Evolutionary conservation across 331 rosid species (phyloP).

Genomic region (Dryas integrifolia): DNA sequence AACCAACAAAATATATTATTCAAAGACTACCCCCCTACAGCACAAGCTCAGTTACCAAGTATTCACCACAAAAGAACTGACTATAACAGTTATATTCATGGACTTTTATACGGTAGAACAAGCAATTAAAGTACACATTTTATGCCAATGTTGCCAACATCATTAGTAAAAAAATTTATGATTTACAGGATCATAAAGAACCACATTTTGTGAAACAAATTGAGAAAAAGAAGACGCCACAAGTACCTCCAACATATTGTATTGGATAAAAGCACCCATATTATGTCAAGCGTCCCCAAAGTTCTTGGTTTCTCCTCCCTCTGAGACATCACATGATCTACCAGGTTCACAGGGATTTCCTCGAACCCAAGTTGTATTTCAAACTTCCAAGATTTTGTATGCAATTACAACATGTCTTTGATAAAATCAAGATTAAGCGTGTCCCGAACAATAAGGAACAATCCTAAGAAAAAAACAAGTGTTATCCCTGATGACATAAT

Average conservation of each 20-base stretch:
- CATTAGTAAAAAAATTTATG: slow-evolving; percentile 9
- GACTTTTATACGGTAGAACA: background rate
- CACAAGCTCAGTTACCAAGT: slow-evolving; percentile 7
- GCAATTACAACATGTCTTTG: slow-evolving; percentile 62
- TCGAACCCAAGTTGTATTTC: slow-evolving; percentile 17
- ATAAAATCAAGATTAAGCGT: slow-evolving; percentile 84
- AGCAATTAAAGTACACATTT: background rate
- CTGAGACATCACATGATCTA: slow-evolving; percentile 16
- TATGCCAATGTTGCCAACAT: slow-evolving; percentile 11
- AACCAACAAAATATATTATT: too few species aligned
- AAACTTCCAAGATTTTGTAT: slow-evolving; percentile 17
- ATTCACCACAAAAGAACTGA: background rate
- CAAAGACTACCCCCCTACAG: background rate
- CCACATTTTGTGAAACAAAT: slow-evolving; percentile 17
- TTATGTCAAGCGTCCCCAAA: slow-evolving; percentile 29
- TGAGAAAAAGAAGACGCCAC: slow-evolving; percentile 19
- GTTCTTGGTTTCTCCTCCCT: slow-evolving; percentile 30
- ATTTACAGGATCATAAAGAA: slow-evolving; percentile 24
- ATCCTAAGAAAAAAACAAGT: slow-evolving; percentile 73
- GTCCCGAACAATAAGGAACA: slow-evolving; percentile 78
- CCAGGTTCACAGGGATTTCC: slow-evolving; percentile 34
- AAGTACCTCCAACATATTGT: slow-evolving; percentile 26
- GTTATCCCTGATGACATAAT: slow-evolving; percentile 89
- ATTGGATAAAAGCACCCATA: slow-evolving; percentile 33
- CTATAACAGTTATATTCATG: slow-evolving; percentile 4